Base-by-base conservation (phyloP, 495 filamentous ascomycete genomes). In the Trichocladium antarcticum region DNA sequence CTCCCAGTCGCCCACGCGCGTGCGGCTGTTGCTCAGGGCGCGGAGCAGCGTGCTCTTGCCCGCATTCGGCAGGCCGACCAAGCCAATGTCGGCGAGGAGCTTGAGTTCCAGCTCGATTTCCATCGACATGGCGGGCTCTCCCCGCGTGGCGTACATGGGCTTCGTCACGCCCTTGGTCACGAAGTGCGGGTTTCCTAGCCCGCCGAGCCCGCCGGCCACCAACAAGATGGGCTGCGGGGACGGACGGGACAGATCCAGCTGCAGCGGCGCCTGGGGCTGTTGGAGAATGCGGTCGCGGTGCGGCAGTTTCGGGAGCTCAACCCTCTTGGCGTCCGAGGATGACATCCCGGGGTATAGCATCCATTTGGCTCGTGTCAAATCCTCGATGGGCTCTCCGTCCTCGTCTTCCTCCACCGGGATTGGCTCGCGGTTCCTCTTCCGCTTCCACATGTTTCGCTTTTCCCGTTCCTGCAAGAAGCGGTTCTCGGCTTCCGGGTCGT, bases 21-120 rank as follows among this genome's bases (percentile, higher is more conserved):
- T 84, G 38, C 86, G 79, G 64, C 85, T 89, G 55, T 85, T 82
- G 54, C 78, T 93, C 54, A 98, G 66, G 1, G 89, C 83, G 38
- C 92, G 83, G 5, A 96, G 76, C 7, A 98, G 74, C 0, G 93
- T 96, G 61, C 85, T 92, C 63, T 98, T 98, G 11, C 92, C 92
- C 1, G 93, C 92, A 63, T 98, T 98, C 0, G 92, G 93, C 42
- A 95, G 76, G 1, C 92, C 92, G 21, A 98, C 92, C 9, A 98
- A 72, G 1, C 90, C 92, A 15, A 98, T 83, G 65, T 98, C 92
- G 12, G 92, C 92, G 9, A 98, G 78, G 4, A 98, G 73, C 68
- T 96, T 97, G 48, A 98, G 75, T 62, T 98, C 92, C 44, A 98
- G 78, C 55, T 94, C 85, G 11, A 98, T 67, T 27, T 81, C 78